phyloP scores from a whole-genome alignment of 768 basidiomycete species.

The Kondoa subrosea region DNA sequence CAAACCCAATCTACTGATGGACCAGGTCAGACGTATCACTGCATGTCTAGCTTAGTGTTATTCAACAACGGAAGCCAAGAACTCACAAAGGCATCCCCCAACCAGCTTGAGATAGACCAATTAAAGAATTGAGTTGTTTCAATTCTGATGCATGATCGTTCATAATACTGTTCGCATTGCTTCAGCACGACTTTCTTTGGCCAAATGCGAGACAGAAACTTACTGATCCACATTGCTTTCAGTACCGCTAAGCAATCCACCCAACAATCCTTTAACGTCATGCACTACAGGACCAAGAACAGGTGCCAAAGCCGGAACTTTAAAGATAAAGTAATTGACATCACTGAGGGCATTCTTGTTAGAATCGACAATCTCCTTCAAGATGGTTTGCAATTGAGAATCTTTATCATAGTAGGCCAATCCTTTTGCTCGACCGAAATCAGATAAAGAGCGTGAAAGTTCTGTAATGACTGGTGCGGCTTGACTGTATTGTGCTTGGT shows the following conservation, averaged over 20 bases:
- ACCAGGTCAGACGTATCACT: too few species aligned
- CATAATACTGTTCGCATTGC: too few species aligned
- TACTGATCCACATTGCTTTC: background rate
- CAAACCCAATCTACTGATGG: too few species aligned
- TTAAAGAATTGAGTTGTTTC: background rate
- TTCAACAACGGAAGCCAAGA: too few species aligned
- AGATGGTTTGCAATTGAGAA: constrained; percentile 37
- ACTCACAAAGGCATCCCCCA: background rate
- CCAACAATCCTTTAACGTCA: background rate
- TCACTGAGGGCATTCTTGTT: constrained; percentile 38
- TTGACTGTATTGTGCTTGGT: background rate
- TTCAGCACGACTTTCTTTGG: too few species aligned
- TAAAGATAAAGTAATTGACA: constrained; percentile 31
- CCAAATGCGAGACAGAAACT: too few species aligned
- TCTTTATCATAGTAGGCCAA: constrained; percentile 40
- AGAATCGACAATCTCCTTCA: constrained; percentile 41
- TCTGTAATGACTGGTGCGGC: constrained; percentile 1
- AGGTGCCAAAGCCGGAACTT: constrained; percentile 40
- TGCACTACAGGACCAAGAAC: constrained; percentile 37
- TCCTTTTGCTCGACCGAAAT: constrained; percentile 37
- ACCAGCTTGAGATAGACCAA: background rate
- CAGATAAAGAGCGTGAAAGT: constrained; percentile 17
- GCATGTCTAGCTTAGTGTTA: too few species aligned
- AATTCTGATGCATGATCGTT: background rate
- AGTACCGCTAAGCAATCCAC: background rate